Conservation (phyloP, 108 stramenopile genomes). For the Nannochloropsis salina region DNA sequence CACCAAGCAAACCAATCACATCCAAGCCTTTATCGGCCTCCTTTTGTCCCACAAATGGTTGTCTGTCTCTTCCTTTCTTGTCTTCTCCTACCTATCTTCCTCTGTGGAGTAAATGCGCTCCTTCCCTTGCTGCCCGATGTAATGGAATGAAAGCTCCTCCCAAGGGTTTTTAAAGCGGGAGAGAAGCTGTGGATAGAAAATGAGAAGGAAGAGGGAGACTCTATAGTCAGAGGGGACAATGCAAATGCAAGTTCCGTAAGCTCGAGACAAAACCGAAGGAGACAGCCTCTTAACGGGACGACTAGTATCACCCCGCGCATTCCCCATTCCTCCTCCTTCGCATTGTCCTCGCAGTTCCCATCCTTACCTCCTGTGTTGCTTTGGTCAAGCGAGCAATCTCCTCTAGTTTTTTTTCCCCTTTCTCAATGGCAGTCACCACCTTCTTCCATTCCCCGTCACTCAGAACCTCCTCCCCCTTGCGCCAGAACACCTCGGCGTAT, state of each 20-base stretch:
- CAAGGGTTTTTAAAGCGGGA: constrained; percentile 49
- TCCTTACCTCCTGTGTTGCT: background rate
- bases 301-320: background rate
- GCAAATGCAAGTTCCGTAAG: too few relatives aligned
- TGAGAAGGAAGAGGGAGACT: background rate
- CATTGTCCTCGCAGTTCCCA: background rate
- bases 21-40: background rate
- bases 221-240: too few relatives aligned
- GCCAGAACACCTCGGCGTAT: constrained; percentile 54
- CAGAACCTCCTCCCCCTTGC: constrained; percentile 34
- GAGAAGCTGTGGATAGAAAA: constrained; percentile 32
- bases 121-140: constrained; percentile 21
- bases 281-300: background rate
- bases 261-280: background rate
- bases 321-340: background rate
- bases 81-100: constrained; percentile 3
- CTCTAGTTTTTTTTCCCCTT: constrained; percentile 54
- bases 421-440: constrained; percentile 49
- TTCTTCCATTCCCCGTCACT: constrained; percentile 49
- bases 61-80: background rate
- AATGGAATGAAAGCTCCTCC: constrained; percentile 55
- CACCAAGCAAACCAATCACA: background rate
- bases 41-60: background rate
- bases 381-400: constrained; percentile 43
- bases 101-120: constrained; percentile 15